phyloP scores from a whole-genome alignment of 208 protist genomes.

The Endotrypanum monterogeii region DNA sequence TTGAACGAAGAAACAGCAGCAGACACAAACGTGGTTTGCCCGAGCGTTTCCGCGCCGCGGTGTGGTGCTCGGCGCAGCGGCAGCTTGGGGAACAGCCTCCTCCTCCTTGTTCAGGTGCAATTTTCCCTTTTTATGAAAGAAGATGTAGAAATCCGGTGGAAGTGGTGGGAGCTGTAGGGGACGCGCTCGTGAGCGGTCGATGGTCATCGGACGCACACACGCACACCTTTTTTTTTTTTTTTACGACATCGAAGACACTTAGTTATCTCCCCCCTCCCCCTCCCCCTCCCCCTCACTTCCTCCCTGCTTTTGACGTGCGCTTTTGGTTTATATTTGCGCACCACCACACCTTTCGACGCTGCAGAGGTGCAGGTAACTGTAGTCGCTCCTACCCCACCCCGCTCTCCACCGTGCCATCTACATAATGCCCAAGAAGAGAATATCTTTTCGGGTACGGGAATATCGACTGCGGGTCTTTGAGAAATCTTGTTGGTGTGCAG shows the following conservation, averaged over 20 bases:
- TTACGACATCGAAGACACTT: not conserved
- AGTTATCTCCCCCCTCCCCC: not conserved
- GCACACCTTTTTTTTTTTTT: not conserved
- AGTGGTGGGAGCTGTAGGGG: conserved; percentile 48
- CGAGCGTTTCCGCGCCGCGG: not conserved
- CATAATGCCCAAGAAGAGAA: not conserved
- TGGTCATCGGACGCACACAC: not conserved
- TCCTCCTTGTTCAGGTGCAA: conserved; percentile 59
- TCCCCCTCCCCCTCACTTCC: not conserved
- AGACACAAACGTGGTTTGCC: not conserved
- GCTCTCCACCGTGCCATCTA: not conserved
- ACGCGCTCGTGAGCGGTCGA: not conserved
- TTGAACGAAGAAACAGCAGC: conserved; percentile 1
- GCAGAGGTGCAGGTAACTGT: not conserved
- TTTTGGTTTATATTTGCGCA: conserved; percentile 10
- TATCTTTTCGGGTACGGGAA: not conserved
- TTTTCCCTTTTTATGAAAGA: conserved; percentile 52
- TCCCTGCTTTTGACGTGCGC: not conserved
- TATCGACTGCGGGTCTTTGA: not conserved
- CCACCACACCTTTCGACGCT: not conserved
- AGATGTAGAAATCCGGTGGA: conserved; percentile 52
- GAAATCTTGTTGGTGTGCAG: not conserved
- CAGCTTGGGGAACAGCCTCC: conserved; percentile 30
- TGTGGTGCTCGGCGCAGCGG: not conserved
- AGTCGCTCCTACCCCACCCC: not conserved